Conservation (phyloP, 23 red algal species). For the Chondrus crispus region DNA sequence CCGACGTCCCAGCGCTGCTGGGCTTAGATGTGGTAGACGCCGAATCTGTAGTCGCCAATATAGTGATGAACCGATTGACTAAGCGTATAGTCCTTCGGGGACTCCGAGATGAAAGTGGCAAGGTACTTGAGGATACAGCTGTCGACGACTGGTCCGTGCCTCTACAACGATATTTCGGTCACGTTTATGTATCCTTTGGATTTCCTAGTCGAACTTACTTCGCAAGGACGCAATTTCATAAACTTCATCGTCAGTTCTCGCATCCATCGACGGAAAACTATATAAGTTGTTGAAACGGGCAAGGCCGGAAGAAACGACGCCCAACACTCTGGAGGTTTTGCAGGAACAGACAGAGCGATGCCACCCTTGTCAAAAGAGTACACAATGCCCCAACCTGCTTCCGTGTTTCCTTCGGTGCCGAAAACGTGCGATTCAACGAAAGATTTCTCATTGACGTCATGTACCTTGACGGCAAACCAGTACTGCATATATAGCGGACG, state of each 20-base stretch:
- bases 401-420: not conserved
- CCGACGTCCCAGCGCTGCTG: not conserved
- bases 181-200: not conserved
- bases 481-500: slow-evolving; percentile 7
- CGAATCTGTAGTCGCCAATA: not conserved
- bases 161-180: not conserved
- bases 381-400: not conserved
- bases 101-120: too few species aligned
- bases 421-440: not conserved
- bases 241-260: slow-evolving; percentile 18
- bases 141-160: not conserved
- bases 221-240: not conserved
- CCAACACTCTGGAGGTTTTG: not conserved
- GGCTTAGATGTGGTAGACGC: not conserved
- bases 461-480: not conserved
- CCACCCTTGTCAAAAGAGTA: not conserved
- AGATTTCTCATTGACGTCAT: not conserved
- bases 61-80: not conserved
- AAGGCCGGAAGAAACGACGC: not conserved
- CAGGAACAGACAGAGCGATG: not conserved
- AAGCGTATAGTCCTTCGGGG: not conserved
- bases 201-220: not conserved
- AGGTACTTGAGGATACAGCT: too few species aligned
- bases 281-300: not conserved
- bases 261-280: not conserved